These are phyloP conservation scores for Xylaria intraflava DNA, from an alignment of 495 filamentous ascomycete genomes.

Conservation along the genomic window DNA sequence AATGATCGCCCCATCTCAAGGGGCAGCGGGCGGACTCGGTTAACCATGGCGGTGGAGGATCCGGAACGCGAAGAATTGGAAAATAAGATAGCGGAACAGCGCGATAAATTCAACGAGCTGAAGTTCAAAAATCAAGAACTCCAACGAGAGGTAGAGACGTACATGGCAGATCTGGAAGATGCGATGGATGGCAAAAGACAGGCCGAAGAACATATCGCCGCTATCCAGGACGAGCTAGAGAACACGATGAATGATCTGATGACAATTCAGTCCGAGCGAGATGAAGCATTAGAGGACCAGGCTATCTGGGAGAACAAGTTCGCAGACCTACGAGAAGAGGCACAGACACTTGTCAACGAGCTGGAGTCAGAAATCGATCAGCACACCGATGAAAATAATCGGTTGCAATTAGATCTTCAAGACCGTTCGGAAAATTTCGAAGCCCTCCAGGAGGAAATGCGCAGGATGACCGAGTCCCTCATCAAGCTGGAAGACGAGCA, in stretches of 20 bases:
- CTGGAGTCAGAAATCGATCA: conserved; percentile 73
- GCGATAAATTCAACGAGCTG: conserved; percentile 77
- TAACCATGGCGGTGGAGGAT: conserved; percentile 60
- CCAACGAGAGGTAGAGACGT: conserved; percentile 63
- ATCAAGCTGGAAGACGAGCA: conserved; percentile 83
- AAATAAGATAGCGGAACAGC: conserved; percentile 69
- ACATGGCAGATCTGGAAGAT: conserved; percentile 58
- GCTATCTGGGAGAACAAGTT: conserved; percentile 76
- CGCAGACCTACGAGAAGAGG: conserved; percentile 69
- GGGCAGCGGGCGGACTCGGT: conserved; percentile 61
- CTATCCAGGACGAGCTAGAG: conserved; percentile 70
- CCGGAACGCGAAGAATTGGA: conserved; percentile 81
- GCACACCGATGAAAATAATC: conserved; percentile 63
- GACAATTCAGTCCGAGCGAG: conserved; percentile 75
- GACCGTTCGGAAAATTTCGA: conserved; percentile 76
- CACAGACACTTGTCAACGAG: conserved; percentile 74
- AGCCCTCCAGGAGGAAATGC: conserved; percentile 82
- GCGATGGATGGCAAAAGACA: conserved; percentile 52
- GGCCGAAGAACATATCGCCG: conserved; percentile 50
- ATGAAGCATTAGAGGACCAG: conserved; percentile 71
- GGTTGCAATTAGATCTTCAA: conserved; percentile 60
- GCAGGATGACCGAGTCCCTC: conserved; percentile 76
- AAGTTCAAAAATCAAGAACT: conserved; percentile 81
- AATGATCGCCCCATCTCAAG: conserved; percentile 62
- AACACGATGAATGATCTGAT: conserved; percentile 71